Conservation (phyloP, 345 rosid genomes). For the Corchorus capsularis region DNA sequence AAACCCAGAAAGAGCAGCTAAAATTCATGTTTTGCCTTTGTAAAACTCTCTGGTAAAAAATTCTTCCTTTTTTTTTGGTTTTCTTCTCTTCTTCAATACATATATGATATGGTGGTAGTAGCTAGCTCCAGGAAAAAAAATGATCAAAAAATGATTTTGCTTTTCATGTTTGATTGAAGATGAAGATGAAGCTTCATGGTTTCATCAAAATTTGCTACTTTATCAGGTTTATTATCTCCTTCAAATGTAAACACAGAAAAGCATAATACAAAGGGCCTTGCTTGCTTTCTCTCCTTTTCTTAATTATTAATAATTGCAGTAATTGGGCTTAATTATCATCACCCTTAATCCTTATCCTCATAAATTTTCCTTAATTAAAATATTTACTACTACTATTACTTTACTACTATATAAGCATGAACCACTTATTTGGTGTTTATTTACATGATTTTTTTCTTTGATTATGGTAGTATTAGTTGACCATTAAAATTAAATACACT, state of each 20-base stretch:
- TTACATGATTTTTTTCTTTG: too few species aligned
- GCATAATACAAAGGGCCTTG: slow-evolving; percentile 8
- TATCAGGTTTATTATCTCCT: neutral
- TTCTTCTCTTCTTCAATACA: neutral
- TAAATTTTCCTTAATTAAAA: neutral
- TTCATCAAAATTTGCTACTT: slow-evolving; percentile 15
- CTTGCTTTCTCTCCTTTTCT: slow-evolving; percentile 4
- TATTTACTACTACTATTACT: too few species aligned
- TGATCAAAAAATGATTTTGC: slow-evolving; percentile 3
- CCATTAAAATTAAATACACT: neutral
- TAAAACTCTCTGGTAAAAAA: slow-evolving; percentile 4
- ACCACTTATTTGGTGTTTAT: too few species aligned
- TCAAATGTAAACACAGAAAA: slow-evolving; percentile 16
- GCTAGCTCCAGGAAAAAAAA: neutral
- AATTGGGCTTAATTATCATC: neutral
- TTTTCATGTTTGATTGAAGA: slow-evolving; percentile 3
- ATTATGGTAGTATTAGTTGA: neutral
- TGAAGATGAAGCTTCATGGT: slow-evolving; percentile 11
- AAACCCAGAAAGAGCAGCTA: slow-evolving; percentile 87
- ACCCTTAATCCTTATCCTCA: neutral
- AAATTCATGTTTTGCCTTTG: slow-evolving; percentile 11
- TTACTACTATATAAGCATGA: too few species aligned
- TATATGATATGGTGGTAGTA: neutral
- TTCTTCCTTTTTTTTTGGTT: neutral
- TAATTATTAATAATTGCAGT: neutral